Evolutionary conservation across 106 monocot genomes (phyloP).

Genomic region (Iris macrosiphon): DNA sequence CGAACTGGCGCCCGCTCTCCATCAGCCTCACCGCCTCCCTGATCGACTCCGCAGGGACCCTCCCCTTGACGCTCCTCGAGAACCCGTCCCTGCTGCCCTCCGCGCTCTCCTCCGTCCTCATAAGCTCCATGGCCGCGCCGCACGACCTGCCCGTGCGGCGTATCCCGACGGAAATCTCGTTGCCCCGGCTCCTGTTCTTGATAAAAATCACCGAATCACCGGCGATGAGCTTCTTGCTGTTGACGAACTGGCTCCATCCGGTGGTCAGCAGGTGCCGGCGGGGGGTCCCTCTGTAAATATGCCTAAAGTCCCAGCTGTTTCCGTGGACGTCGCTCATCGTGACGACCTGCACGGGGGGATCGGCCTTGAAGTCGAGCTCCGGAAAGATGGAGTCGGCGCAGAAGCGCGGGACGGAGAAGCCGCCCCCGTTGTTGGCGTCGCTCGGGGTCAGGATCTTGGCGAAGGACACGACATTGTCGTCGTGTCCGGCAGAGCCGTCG

Average conservation of each 20-base stretch:
- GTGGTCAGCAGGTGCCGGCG: constrained; percentile 63
- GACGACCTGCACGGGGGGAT: constrained; percentile 45
- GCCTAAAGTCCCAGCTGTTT: constrained; percentile 44
- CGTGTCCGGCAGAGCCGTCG: not conserved
- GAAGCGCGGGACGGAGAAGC: constrained; percentile 63
- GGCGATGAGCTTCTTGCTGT: constrained; percentile 49
- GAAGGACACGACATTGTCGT: constrained; percentile 4
- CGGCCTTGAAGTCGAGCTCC: constrained; percentile 21
- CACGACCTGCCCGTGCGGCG: constrained; percentile 16
- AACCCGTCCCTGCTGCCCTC: constrained; percentile 3
- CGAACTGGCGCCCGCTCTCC: constrained; percentile 24
- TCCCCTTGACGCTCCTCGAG: constrained; percentile 20
- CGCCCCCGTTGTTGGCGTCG: constrained; percentile 81
- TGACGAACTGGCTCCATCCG: constrained; percentile 71
- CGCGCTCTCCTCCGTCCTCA: not conserved
- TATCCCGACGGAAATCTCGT: constrained; percentile 41
- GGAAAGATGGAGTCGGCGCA: constrained; percentile 71
- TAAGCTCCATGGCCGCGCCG: not conserved
- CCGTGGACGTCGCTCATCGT: constrained; percentile 41
- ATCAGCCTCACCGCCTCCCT: constrained; percentile 43
- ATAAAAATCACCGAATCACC: constrained; percentile 65
- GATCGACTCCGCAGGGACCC: constrained; percentile 32
- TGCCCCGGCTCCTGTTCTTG: constrained; percentile 10
- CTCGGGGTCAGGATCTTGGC: constrained; percentile 63
- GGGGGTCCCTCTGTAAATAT: constrained; percentile 71